A percentile compares a stretch with the other conserved stretches of the same genome.
These are phyloP conservation scores for Fraxinus platypoda DNA, from an alignment of 305 asterid species.

Conservation along the genomic window DNA sequence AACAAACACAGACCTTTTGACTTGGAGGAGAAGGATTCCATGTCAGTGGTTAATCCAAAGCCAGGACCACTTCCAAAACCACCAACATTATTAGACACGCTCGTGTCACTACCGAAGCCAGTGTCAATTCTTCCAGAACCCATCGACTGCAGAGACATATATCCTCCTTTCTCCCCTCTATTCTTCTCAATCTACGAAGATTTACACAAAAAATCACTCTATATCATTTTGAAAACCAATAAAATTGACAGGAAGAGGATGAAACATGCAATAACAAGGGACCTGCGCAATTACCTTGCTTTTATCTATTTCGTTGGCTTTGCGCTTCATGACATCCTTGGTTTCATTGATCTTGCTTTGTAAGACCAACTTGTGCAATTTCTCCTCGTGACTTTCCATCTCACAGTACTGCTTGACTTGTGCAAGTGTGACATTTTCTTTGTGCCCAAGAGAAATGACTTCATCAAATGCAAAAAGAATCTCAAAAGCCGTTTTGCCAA, in stretches of 20 bases:
- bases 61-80: slow-evolving; percentile 59
- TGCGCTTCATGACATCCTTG: slow-evolving; percentile 80
- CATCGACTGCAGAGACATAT: slow-evolving; percentile 50
- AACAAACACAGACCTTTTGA: slow-evolving; percentile 49
- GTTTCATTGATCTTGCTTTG: slow-evolving; percentile 86
- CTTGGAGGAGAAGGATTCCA: slow-evolving; percentile 53
- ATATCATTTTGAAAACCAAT: slow-evolving; percentile 9
- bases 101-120: slow-evolving; percentile 51
- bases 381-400: slow-evolving; percentile 93
- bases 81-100: slow-evolving; percentile 29
- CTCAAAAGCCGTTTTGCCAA: slow-evolving; percentile 73
- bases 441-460: slow-evolving; percentile 82
- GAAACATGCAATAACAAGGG: not conserved
- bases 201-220: not conserved
- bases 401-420: slow-evolving; percentile 95
- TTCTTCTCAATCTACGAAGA: slow-evolving; percentile 56
- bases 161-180: slow-evolving; percentile 59
- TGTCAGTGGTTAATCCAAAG: slow-evolving; percentile 51
- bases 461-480: slow-evolving; percentile 88
- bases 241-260: slow-evolving; percentile 5
- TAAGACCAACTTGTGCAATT: slow-evolving; percentile 70
- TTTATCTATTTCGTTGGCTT: slow-evolving; percentile 86
- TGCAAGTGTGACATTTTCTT: slow-evolving; percentile 76
- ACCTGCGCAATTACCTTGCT: slow-evolving; percentile 55
- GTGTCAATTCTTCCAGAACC: slow-evolving; percentile 52